These are phyloP conservation scores for Bipolaris sorokiniana DNA, from an alignment of 2,329 filamentous ascomycete genomes.

Conservation along the genomic window DNA sequence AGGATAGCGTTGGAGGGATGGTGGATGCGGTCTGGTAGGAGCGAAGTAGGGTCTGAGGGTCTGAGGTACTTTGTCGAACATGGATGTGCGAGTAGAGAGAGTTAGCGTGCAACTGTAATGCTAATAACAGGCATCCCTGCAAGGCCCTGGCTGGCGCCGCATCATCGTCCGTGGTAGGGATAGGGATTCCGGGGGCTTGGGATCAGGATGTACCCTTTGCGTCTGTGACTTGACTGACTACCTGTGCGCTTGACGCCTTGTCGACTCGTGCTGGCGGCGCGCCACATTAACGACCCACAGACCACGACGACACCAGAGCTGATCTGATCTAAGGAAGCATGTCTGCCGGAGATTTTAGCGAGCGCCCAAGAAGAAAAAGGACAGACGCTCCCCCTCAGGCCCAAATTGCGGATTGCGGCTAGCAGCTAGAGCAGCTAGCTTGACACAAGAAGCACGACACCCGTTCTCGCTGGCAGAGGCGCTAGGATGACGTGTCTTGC, in stretches of 20 bases:
- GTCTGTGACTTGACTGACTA: constrained; percentile 41
- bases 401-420: constrained; percentile 30
- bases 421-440: constrained; percentile 16
- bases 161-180: constrained; percentile 44
- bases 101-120: constrained; percentile 43
- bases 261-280: constrained; percentile 45
- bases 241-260: constrained; percentile 39
- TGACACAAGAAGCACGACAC: constrained; percentile 40
- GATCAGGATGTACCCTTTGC: constrained; percentile 39
- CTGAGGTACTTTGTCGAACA: constrained; percentile 37
- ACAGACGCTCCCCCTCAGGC: constrained; percentile 20
- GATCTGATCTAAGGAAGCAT: constrained; percentile 39
- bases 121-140: constrained; percentile 43
- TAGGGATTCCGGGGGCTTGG: constrained; percentile 38
- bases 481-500: constrained; percentile 42
- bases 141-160: constrained; percentile 31
- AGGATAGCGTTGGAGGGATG: constrained; percentile 35
- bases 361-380: constrained; percentile 35
- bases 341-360: constrained; percentile 38
- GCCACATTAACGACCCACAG: constrained; percentile 47
- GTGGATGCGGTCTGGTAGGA: constrained; percentile 40
- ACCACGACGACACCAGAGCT: constrained; percentile 39
- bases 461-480: constrained; percentile 19
- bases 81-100: constrained; percentile 41
- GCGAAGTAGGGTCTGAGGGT: constrained; percentile 41